Evolutionary conservation across 2,329 filamentous ascomycete genomes (phyloP).

Genomic region (Apiospora malaysiana): DNA sequence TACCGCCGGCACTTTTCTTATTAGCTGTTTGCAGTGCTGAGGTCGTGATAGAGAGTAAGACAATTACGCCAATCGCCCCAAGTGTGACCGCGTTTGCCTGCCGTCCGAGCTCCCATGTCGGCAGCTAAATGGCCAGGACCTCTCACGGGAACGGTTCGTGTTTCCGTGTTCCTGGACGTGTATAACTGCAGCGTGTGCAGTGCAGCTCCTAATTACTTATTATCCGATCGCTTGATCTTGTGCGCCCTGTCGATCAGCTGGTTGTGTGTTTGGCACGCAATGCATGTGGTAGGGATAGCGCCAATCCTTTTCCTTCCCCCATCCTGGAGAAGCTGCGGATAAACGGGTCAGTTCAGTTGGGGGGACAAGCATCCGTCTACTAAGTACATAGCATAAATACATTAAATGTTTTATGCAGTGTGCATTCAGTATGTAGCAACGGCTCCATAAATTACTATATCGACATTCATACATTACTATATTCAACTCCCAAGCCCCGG

Average conservation of each 20-base stretch:
- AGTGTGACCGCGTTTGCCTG: neutral
- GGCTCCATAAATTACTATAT: neutral
- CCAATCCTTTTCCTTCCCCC: neutral
- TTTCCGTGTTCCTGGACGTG: neutral
- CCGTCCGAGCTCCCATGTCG: neutral
- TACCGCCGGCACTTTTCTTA: neutral
- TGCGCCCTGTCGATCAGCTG: neutral
- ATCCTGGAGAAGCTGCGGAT: conserved; percentile 6
- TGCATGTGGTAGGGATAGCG: neutral
- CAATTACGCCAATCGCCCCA: conserved; percentile 1
- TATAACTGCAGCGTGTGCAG: no score
- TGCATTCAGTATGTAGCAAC: neutral
- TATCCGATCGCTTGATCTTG: conserved; percentile 14
- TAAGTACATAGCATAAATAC: neutral
- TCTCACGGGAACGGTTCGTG: conserved; percentile 6
- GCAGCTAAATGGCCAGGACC: conserved; percentile 10
- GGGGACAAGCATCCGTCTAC: neutral
- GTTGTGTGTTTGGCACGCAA: neutral
- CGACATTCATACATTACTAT: neutral
- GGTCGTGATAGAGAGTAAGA: neutral
- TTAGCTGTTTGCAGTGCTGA: neutral
- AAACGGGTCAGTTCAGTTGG: neutral
- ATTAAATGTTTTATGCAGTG: neutral
- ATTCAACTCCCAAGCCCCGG: neutral
- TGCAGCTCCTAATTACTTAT: neutral